Conservation (phyloP, 2,329 filamentous ascomycete species). For the Aspergillus brunneoviolaceus region DNA sequence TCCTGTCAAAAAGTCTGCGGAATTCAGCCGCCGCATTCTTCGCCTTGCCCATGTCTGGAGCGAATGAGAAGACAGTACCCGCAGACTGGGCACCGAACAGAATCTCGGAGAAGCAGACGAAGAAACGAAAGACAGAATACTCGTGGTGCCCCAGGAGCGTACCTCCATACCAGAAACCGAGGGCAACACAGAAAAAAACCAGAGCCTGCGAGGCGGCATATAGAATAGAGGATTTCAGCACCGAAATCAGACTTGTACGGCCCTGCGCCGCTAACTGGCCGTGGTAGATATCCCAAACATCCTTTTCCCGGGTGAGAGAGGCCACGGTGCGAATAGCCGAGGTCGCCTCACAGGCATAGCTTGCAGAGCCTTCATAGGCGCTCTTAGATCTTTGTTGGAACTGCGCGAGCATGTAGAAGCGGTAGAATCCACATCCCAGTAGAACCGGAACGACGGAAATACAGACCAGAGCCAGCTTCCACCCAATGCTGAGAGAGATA, state of each 20-base stretch:
- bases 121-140: slow-evolving; percentile 83
- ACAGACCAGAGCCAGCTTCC: slow-evolving; percentile 85
- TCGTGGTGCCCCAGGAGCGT: slow-evolving; percentile 69
- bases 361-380: slow-evolving; percentile 77
- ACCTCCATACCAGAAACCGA: slow-evolving; percentile 92
- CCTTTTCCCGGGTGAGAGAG: slow-evolving; percentile 79
- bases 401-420: slow-evolving; percentile 78
- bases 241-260: slow-evolving; percentile 66
- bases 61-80: slow-evolving; percentile 84
- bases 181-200: slow-evolving; percentile 77
- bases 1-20: slow-evolving; percentile 78
- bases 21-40: slow-evolving; percentile 78
- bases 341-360: slow-evolving; percentile 89
- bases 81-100: slow-evolving; percentile 92
- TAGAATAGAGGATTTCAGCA: slow-evolving; percentile 72
- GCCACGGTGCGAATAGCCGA: slow-evolving; percentile 92
- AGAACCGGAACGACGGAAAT: slow-evolving; percentile 75
- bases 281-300: slow-evolving; percentile 74
- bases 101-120: slow-evolving; percentile 82
- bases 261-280: slow-evolving; percentile 65
- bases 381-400: slow-evolving; percentile 78
- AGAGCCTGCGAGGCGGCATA: slow-evolving; percentile 84
- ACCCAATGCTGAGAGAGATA: slow-evolving; percentile 72
- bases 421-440: slow-evolving; percentile 78
- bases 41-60: slow-evolving; percentile 90